Evolutionary conservation across 2,329 filamentous ascomycete genomes (phyloP).

Genomic region (Acrodontium crateriforme): DNA sequence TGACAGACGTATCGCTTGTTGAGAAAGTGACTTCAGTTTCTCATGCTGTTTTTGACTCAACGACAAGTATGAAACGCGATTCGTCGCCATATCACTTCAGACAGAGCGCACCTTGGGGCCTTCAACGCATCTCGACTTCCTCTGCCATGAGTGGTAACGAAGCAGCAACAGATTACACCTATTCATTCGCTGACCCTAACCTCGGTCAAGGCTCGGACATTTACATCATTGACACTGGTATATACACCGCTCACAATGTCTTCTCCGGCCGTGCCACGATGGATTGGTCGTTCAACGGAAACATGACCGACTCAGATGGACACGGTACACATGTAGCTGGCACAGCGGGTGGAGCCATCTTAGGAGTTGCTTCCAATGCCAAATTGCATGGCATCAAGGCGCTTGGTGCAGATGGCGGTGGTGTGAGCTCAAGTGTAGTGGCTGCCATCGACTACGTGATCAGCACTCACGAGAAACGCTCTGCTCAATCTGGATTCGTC

Average conservation of each 20-base stretch:
- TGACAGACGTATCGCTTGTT: conserved; percentile 28
- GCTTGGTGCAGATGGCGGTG: conserved; percentile 31
- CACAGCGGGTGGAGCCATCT: conserved; percentile 29
- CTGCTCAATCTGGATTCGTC: conserved; percentile 21
- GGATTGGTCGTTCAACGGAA: conserved; percentile 26
- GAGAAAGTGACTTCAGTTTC: too few relatives aligned
- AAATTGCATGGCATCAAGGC: conserved; percentile 40
- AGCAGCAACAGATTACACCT: conserved; percentile 28
- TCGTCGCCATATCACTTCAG: conserved; percentile 13
- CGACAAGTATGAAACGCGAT: conserved; percentile 3
- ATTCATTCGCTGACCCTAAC: conserved; percentile 22
- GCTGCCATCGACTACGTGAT: conserved; percentile 36
- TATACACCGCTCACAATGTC: conserved; percentile 31
- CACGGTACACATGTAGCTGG: conserved; percentile 37
- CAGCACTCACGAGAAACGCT: conserved; percentile 27
- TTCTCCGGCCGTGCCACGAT: conserved; percentile 31
- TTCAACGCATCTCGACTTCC: conserved; percentile 30
- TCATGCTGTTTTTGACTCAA: conserved; percentile 15
- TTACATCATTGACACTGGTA: conserved; percentile 36
- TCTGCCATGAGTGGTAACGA: conserved; percentile 12
- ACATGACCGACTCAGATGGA: conserved; percentile 28
- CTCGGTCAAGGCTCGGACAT: conserved; percentile 33
- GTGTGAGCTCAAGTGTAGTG: conserved; percentile 34
- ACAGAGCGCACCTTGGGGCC: conserved; percentile 30
- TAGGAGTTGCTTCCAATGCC: conserved; percentile 35